These are phyloP conservation scores for Calonectria ilicicola DNA, from an alignment of 2,329 filamentous ascomycete species.

Conservation along the genomic window DNA sequence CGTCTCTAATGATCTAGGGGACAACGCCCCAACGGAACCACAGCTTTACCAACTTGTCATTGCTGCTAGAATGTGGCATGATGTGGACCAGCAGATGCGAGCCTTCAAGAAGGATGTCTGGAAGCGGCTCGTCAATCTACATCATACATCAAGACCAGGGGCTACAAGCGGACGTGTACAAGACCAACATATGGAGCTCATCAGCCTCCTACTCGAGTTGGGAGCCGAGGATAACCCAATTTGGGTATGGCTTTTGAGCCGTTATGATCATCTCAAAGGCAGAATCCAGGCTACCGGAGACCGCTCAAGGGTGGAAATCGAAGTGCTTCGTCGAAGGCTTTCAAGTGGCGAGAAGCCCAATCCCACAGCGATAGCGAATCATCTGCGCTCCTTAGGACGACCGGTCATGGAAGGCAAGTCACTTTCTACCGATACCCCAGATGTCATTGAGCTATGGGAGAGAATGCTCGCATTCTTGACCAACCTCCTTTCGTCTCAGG, in stretches of 20 bases:
- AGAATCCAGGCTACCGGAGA: slow-evolving; percentile 86
- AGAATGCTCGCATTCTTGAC: slow-evolving; percentile 82
- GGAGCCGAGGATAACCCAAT: slow-evolving; percentile 97
- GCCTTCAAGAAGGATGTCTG: slow-evolving; percentile 90
- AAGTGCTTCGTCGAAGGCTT: slow-evolving; percentile 86
- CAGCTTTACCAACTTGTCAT: slow-evolving; percentile 89
- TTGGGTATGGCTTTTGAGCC: slow-evolving; percentile 93
- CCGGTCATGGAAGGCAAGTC: slow-evolving; percentile 72
- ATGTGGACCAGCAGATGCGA: slow-evolving; percentile 89
- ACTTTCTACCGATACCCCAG: slow-evolving; percentile 78
- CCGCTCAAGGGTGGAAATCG: slow-evolving; percentile 90
- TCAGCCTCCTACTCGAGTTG: slow-evolving; percentile 88
- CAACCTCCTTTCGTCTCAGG: slow-evolving; percentile 80
- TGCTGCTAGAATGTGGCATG: slow-evolving; percentile 93
- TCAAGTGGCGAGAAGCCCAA: slow-evolving; percentile 80
- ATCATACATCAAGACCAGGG: slow-evolving; percentile 66
- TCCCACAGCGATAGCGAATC: slow-evolving; percentile 75
- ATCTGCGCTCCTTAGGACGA: slow-evolving; percentile 79
- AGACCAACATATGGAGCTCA: slow-evolving; percentile 91
- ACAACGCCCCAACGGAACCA: slow-evolving; percentile 75
- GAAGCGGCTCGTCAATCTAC: slow-evolving; percentile 80
- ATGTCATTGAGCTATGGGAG: slow-evolving; percentile 93
- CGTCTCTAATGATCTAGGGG: slow-evolving; percentile 69
- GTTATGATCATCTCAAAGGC: slow-evolving; percentile 88
- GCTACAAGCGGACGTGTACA: slow-evolving; percentile 67